phyloP scores from a whole-genome alignment of 2,329 filamentous ascomycete genomes.

The Colletotrichum kahawae region DNA sequence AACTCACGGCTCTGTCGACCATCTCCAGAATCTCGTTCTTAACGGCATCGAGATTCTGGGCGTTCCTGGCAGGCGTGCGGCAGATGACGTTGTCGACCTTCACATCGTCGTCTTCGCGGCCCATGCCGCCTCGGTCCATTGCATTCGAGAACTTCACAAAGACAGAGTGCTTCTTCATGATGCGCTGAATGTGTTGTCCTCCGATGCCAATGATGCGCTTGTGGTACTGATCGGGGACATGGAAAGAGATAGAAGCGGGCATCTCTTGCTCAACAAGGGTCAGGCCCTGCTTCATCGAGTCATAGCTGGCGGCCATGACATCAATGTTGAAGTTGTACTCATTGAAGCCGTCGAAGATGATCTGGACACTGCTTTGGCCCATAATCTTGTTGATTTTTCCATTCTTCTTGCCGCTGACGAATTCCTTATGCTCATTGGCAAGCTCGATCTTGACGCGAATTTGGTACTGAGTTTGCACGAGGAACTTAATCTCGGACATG shows the following conservation, averaged over 20 bases:
- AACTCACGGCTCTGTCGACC: constrained; percentile 88
- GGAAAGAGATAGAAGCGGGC: constrained; percentile 98
- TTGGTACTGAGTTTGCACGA: constrained; percentile 85
- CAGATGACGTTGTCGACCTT: constrained; percentile 99
- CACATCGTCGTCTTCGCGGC: constrained; percentile 96
- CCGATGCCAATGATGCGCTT: constrained; percentile 99
- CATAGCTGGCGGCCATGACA: constrained; percentile 89
- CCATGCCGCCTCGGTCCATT: constrained; percentile 92
- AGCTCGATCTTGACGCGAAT: constrained; percentile 98
- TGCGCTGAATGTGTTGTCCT: constrained; percentile 97
- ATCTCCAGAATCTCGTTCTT: constrained; percentile 99
- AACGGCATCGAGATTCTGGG: constrained; percentile 93
- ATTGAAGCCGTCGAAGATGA: constrained; percentile 98
- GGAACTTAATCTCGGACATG: constrained; percentile 89
- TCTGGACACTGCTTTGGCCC: constrained; percentile 98
- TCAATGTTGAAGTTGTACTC: constrained; percentile 99
- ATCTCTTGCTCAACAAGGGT: constrained; percentile 97
- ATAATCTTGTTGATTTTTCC: constrained; percentile 99
- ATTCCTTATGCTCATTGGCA: constrained; percentile 99
- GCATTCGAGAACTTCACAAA: constrained; percentile 99
- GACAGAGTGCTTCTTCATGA: constrained; percentile 99
- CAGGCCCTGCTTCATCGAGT: constrained; percentile 91
- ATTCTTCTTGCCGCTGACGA: constrained; percentile 99
- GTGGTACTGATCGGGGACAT: constrained; percentile 98
- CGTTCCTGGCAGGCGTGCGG: constrained; percentile 94